These are phyloP conservation scores for Trichomonas gallinae DNA, from an alignment of 208 protist genomes.

Conservation along the genomic window DNA sequence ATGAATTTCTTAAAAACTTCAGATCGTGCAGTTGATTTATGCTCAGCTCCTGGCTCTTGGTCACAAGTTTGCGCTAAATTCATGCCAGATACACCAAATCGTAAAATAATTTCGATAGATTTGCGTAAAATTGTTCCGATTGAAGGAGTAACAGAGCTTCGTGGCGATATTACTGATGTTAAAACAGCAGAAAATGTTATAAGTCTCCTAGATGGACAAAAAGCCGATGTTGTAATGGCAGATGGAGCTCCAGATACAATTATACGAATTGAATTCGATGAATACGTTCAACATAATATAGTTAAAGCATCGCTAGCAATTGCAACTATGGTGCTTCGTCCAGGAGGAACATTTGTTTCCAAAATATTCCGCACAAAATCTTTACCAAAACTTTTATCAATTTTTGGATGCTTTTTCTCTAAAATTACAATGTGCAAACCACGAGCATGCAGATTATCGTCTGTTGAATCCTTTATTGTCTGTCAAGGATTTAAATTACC, in stretches of 20 bases:
- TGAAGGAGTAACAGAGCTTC: conserved; percentile 58
- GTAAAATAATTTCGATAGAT: conserved; percentile 64
- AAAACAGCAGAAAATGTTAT: conserved; percentile 69
- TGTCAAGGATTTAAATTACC: neutral
- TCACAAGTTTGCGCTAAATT: conserved; percentile 55
- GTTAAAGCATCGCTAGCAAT: conserved; percentile 72
- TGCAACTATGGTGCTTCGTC: conserved; percentile 73
- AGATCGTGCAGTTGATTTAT: conserved; percentile 88
- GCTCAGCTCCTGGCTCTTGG: conserved; percentile 54
- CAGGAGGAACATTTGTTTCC: conserved; percentile 58
- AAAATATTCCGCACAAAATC: conserved; percentile 92
- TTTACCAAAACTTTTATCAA: neutral
- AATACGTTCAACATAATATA: conserved; percentile 70
- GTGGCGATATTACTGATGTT: conserved; percentile 65
- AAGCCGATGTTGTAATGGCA: conserved; percentile 89
- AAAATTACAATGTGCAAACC: neutral
- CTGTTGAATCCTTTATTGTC: conserved; percentile 19
- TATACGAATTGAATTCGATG: conserved; percentile 91
- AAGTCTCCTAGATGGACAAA: conserved; percentile 60
- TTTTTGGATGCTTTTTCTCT: neutral
- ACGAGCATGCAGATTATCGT: neutral
- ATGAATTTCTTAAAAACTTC: conserved; percentile 74
- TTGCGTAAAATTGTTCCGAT: conserved; percentile 81
- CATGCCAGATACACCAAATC: conserved; percentile 16
- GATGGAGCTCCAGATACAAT: conserved; percentile 95